Percentiles rank a stretch among this genome's conserved stretches.
Conservation (phyloP, 2,329 filamentous ascomycete species). For the Didymella glomerata region DNA sequence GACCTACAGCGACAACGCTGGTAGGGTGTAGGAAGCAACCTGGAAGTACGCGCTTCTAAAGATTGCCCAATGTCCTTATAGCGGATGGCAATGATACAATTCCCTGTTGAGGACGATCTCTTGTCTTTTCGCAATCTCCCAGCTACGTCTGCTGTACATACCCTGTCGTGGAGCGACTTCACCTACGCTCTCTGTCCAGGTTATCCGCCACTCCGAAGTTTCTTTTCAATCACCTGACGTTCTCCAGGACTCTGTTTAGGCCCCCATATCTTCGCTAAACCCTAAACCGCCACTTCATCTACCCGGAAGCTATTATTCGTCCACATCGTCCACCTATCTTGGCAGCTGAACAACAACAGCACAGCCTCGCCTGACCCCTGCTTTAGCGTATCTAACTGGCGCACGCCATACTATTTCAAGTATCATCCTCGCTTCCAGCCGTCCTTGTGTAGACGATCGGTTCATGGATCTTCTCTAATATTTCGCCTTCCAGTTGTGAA, state of each 20-base stretch:
- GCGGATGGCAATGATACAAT: too few species aligned
- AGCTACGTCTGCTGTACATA: too few species aligned
- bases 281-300: slow-evolving; percentile 18
- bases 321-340: background rate
- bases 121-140: too few species aligned
- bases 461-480: slow-evolving; percentile 7
- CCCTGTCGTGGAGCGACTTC: background rate
- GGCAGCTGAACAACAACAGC: slow-evolving; percentile 10
- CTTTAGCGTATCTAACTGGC: background rate
- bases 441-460: slow-evolving; percentile 3
- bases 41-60: too few species aligned
- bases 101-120: too few species aligned
- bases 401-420: background rate
- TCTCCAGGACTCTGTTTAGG: background rate
- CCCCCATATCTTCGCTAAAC: slow-evolving; percentile 11
- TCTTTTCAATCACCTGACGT: background rate
- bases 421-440: slow-evolving; percentile 4
- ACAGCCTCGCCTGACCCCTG: background rate
- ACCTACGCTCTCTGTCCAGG: background rate
- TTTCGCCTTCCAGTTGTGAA: slow-evolving; percentile 10
- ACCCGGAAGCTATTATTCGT: slow-evolving; percentile 1
- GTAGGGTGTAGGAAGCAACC: too few species aligned
- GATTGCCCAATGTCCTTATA: too few species aligned
- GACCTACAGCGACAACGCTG: too few species aligned
- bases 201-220: background rate